These are phyloP conservation scores for Cardamine occulta DNA, from an alignment of 345 rosid genomes.

Conservation along the genomic window DNA sequence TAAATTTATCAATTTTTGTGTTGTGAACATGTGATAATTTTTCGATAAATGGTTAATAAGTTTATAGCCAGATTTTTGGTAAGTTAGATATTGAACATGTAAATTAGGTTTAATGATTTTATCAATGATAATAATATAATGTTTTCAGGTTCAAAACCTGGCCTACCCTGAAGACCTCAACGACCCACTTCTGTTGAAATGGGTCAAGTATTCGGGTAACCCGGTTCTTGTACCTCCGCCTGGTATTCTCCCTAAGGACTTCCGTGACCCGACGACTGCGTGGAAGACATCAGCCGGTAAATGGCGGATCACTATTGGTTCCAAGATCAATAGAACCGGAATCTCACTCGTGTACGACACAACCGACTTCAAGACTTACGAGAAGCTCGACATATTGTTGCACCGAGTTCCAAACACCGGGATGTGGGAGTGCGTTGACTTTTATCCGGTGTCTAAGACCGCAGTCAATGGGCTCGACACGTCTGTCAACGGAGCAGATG, in stretches of 20 bases:
- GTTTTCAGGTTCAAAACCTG: constrained; percentile 60
- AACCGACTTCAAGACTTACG: constrained; percentile 53
- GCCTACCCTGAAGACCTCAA: constrained; percentile 80
- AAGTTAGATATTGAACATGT: constrained; percentile 39
- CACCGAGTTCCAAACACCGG: constrained; percentile 85
- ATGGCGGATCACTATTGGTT: constrained; percentile 76
- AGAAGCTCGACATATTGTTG: constrained; percentile 52
- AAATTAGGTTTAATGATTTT: constrained; percentile 17
- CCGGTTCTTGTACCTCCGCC: constrained; percentile 80
- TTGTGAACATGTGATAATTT: not conserved
- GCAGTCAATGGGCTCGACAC: constrained; percentile 66
- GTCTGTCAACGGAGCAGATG: constrained; percentile 63
- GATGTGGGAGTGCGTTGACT: constrained; percentile 99
- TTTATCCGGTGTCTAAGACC: constrained; percentile 75
- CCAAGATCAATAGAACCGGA: constrained; percentile 64
- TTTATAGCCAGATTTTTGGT: constrained; percentile 31
- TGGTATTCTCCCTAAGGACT: constrained; percentile 60
- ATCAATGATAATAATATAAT: not conserved
- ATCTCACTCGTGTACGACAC: constrained; percentile 74
- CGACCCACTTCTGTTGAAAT: constrained; percentile 84
- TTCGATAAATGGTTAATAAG: not conserved
- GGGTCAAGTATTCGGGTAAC: constrained; percentile 76
- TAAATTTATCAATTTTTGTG: not conserved
- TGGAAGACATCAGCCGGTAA: constrained; percentile 70
- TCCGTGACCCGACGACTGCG: constrained; percentile 89